Base-by-base conservation (phyloP, 225 moss, liverwort and hornwort species). In the Pseudisothecium myosuroides region DNA sequence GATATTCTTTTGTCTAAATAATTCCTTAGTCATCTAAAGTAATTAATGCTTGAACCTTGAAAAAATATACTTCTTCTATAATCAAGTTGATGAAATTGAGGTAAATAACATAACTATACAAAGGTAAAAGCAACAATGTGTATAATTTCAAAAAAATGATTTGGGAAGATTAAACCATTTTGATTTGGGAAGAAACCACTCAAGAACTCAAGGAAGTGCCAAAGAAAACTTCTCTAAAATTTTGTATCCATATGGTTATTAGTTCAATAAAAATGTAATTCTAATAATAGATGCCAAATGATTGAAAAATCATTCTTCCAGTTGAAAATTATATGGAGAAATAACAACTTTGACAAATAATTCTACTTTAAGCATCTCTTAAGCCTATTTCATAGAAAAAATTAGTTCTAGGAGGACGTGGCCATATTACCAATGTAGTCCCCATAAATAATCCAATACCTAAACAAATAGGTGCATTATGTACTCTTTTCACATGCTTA, bases 391-490 rank as follows among this genome's bases (percentile, higher is more conserved):
- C 3, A 9, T 71, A 1, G 41, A 22, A 72, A 43, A 19, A 28
- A 72, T 15, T 72, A 43, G 28, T 6, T 17, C 4, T 73, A 28
- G 6, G 11, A 45, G 4, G 17, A 73, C 29, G 6, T 16, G 3
- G 0, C 3, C 0, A 5, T 45, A 45, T 28, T 0, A 45, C 45
- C 10, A 45, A 73, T 43, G 15, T 72, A 43, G 24, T 72, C 2
- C 0, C 9, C 1, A 43, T 16, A 17, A 2, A 72, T 43, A 28
- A 72, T 72, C 0, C 1, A 1, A 27, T 43, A 43, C 8, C 7
- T 26, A 41, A 1, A 72, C 11, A 6, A 31, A 74, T 31, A 18
- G 2, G 10, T 47, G 9, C 18, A 11, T 29, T 47, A 2, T 28
- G 28, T 10, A 0, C 1, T 41, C n/a, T 43, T 73, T 45, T 29